Conservation (phyloP, 2,329 filamentous ascomycete species). For the Raffaelea deltoideospora region DNA sequence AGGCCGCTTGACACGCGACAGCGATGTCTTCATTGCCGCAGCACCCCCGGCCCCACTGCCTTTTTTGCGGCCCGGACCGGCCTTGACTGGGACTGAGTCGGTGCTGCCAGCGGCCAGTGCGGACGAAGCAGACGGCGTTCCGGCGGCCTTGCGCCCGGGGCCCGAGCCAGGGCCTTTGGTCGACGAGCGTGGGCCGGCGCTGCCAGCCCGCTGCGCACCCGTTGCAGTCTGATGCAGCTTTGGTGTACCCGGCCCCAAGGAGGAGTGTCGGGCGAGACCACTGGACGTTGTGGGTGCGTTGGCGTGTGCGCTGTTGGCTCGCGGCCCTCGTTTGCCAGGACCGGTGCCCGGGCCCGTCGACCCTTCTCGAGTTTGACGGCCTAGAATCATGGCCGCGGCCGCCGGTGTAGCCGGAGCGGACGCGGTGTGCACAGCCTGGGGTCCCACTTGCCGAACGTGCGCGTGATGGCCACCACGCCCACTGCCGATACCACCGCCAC, state of each 20-base stretch:
- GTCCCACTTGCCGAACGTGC: constrained; percentile 28
- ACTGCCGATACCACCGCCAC: background rate
- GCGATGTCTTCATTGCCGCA: constrained; percentile 36
- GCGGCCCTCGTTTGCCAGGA: constrained; percentile 35
- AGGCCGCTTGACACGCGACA: constrained; percentile 47
- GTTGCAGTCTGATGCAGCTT: constrained; percentile 22
- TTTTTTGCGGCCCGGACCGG: constrained; percentile 31
- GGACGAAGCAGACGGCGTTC: constrained; percentile 21
- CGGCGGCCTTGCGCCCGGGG: constrained; percentile 26
- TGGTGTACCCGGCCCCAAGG: constrained; percentile 46
- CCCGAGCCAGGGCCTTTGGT: constrained; percentile 27
- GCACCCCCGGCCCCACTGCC: constrained; percentile 17
- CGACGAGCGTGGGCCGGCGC: constrained; percentile 40
- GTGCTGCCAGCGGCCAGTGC: background rate
- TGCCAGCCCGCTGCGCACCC: constrained; percentile 29
- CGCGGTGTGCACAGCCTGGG: constrained; percentile 33
- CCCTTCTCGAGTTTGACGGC: constrained; percentile 38
- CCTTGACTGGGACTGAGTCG: no score
- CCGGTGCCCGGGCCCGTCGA: constrained; percentile 39
- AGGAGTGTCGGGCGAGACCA: constrained; percentile 45
- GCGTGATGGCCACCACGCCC: constrained; percentile 23
- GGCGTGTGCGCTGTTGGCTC: constrained; percentile 30
- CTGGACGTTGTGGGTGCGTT: constrained; percentile 37
- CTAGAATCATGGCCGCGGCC: constrained; percentile 43
- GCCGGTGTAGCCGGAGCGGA: constrained; percentile 47